Evolutionary conservation across 1,139 yeast genomes (phyloP).

Genomic region (Kurtzmaniella quercitrusa): DNA sequence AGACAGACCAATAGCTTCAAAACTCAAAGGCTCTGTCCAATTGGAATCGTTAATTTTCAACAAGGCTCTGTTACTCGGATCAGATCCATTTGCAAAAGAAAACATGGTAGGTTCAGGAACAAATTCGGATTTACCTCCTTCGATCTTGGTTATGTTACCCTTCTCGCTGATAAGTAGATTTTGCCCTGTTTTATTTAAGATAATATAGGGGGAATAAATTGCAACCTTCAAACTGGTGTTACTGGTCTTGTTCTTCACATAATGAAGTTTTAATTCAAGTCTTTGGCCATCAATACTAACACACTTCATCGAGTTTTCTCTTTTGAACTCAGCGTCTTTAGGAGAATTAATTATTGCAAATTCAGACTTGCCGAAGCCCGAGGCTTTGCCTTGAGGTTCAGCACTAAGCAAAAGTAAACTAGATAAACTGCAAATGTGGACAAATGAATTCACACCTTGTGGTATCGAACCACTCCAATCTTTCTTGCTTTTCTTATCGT

Average conservation of each 20-base stretch:
- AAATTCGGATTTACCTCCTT: neutral
- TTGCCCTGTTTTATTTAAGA: constrained; percentile 76
- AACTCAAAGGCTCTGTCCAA: constrained; percentile 75
- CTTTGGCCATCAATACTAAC: constrained; percentile 62
- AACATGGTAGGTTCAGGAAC: constrained; percentile 66
- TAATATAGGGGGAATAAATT: constrained; percentile 80
- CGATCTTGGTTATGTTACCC: constrained; percentile 33
- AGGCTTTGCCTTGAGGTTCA: constrained; percentile 48
- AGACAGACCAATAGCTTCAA: constrained; percentile 87
- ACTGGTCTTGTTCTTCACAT: constrained; percentile 41
- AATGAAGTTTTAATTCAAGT: constrained; percentile 61
- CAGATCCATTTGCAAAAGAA: constrained; percentile 64
- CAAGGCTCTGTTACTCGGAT: constrained; percentile 65
- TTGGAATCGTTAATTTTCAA: constrained; percentile 65
- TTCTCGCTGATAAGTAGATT: constrained; percentile 58
- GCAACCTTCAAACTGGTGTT: constrained; percentile 58
- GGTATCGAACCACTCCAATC: constrained; percentile 64
- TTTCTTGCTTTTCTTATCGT: constrained; percentile 68
- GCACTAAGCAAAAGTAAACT: constrained; percentile 70
- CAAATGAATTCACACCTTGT: constrained; percentile 63
- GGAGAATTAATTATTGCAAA: constrained; percentile 78
- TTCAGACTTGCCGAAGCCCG: constrained; percentile 67
- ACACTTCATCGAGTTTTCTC: constrained; percentile 50
- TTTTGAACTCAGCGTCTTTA: constrained; percentile 46
- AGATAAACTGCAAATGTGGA: constrained; percentile 78